Evolutionary conservation across 2,329 filamentous ascomycete genomes (phyloP).

Genomic region (Phyllosticta paracitricarpa): DNA sequence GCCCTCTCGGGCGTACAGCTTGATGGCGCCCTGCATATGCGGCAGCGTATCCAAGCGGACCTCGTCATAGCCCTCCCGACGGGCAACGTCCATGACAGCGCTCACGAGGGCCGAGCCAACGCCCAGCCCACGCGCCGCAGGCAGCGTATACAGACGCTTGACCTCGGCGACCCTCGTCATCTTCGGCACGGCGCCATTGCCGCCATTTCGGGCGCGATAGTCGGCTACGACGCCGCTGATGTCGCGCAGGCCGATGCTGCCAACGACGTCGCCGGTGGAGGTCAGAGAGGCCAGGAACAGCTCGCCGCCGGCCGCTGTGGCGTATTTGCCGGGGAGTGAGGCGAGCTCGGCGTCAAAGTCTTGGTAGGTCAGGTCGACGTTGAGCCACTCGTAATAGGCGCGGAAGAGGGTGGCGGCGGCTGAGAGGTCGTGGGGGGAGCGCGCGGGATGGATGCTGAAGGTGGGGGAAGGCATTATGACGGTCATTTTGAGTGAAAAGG

Average conservation of each 20-base stretch:
- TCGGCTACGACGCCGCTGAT: neutral
- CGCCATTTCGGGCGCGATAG: neutral
- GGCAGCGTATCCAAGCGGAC: constrained; percentile 48
- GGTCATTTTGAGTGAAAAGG: neutral
- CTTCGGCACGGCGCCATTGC: neutral
- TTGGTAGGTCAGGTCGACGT: constrained; percentile 49
- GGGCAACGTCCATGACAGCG: constrained; percentile 36
- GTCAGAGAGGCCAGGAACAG: constrained; percentile 37
- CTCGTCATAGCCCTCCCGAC: constrained; percentile 38
- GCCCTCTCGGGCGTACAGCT: constrained; percentile 40
- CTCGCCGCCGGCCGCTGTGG: constrained; percentile 33
- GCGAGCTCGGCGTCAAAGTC: constrained; percentile 44
- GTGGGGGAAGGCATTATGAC: neutral
- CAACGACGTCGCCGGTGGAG: constrained; percentile 13
- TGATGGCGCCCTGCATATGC: constrained; percentile 41
- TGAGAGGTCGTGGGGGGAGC: constrained; percentile 32
- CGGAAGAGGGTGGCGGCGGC: constrained; percentile 28
- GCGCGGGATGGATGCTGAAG: constrained; percentile 27
- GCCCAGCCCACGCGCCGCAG: constrained; percentile 39
- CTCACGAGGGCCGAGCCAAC: constrained; percentile 40
- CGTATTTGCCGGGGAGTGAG: constrained; percentile 46
- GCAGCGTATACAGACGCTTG: constrained; percentile 47
- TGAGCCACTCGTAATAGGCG: constrained; percentile 33
- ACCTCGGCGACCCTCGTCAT: constrained; percentile 34
- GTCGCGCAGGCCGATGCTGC: constrained; percentile 42